Evolutionary conservation across 2,329 filamentous ascomycete genomes (phyloP).

Genomic region (Neurospora crassa): DNA sequence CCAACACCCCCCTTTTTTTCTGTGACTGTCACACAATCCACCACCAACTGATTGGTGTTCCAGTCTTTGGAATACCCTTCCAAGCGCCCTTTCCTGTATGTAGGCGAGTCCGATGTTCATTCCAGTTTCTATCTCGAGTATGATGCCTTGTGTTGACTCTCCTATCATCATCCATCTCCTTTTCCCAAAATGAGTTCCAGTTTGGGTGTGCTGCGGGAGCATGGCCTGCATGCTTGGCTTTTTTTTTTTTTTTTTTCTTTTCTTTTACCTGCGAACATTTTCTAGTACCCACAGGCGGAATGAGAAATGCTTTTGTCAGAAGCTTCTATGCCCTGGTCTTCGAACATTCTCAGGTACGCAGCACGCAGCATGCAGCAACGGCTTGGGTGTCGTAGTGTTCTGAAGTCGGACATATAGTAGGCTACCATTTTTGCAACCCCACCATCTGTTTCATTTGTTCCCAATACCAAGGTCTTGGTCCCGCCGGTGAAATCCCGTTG

Average conservation of each 20-base stretch:
- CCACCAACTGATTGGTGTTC: not conserved
- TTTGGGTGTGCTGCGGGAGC: not conserved
- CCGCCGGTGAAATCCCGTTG: not conserved
- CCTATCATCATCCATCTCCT: not conserved
- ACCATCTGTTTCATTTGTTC: not conserved
- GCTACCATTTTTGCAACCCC: not conserved
- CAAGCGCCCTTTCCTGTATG: not conserved
- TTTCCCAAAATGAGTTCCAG: not conserved
- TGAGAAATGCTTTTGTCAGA: not conserved
- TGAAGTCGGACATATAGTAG: not conserved
- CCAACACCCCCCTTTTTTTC: not conserved
- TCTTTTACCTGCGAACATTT: not conserved
- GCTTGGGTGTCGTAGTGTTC: not conserved
- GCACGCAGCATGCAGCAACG: not conserved
- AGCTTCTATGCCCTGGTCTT: not conserved
- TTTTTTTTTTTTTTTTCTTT: not conserved
- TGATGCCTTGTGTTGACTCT: not conserved
- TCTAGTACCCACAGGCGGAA: not conserved
- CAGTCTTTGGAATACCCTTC: not conserved
- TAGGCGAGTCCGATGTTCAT: not conserved
- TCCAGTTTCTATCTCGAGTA: not conserved
- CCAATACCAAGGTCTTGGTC: not conserved
- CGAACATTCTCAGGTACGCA: not conserved
- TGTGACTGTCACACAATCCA: not conserved
- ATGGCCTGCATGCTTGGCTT: not conserved